These are phyloP conservation scores for Suillus luteus DNA, from an alignment of 768 basidiomycete species.

Conservation along the genomic window DNA sequence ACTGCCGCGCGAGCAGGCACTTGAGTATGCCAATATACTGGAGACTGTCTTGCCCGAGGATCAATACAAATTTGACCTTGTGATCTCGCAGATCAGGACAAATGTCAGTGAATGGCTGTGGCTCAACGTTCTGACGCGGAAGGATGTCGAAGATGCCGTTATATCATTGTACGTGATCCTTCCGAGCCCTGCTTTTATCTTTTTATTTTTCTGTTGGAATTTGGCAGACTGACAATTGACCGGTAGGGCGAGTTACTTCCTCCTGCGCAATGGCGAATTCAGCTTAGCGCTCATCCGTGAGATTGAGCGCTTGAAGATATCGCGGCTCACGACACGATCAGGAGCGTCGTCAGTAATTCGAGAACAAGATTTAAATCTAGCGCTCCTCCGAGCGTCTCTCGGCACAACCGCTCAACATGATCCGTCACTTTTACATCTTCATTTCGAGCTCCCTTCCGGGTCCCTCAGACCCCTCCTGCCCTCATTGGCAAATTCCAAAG, in stretches of 20 bases:
- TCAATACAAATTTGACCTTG: constrained; percentile 72
- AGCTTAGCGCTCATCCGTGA: constrained; percentile 82
- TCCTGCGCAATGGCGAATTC: constrained; percentile 88
- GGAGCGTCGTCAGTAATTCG: constrained; percentile 76
- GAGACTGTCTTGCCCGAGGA: constrained; percentile 74
- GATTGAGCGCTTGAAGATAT: constrained; percentile 80
- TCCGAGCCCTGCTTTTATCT: background rate
- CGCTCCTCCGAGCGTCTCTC: constrained; percentile 82
- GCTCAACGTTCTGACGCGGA: constrained; percentile 82
- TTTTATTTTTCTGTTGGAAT: background rate
- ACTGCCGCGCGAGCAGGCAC: constrained; percentile 65
- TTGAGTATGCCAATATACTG: constrained; percentile 64
- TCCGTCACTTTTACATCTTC: constrained; percentile 68
- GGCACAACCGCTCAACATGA: constrained; percentile 90
- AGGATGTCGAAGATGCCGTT: constrained; percentile 82
- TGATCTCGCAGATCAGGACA: constrained; percentile 72
- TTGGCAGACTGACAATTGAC: constrained; percentile 15
- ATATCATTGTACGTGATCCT: constrained; percentile 69
- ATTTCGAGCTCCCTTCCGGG: constrained; percentile 78
- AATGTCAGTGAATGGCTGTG: constrained; percentile 94
- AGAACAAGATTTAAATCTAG: constrained; percentile 88
- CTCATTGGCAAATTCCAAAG: constrained; percentile 49
- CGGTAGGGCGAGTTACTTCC: constrained; percentile 80
- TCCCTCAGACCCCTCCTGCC: constrained; percentile 82
- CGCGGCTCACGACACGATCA: constrained; percentile 68